Evolutionary conservation across 495 filamentous ascomycete genomes (phyloP).

Genomic region (Podospora australis): DNA sequence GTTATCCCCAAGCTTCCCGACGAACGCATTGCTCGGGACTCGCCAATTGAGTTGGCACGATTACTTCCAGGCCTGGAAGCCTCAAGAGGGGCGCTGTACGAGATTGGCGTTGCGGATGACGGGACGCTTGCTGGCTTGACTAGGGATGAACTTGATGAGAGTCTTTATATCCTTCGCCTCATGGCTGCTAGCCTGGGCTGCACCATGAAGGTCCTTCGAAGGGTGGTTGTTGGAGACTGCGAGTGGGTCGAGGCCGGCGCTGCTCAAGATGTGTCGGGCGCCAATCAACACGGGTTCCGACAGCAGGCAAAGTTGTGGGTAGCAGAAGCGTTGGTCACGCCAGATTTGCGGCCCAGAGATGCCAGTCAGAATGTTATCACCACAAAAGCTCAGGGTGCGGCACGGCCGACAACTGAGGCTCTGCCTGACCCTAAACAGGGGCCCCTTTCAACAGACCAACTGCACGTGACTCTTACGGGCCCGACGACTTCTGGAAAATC

Average conservation of each 20-base stretch:
- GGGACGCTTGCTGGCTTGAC: constrained; percentile 87
- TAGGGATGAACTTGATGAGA: constrained; percentile 86
- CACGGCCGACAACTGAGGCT: constrained; percentile 11
- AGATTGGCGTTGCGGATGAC: constrained; percentile 94
- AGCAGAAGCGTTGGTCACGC: constrained; percentile 62
- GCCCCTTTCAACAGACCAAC: constrained; percentile 56
- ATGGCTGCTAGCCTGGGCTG: constrained; percentile 94
- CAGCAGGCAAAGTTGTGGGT: constrained; percentile 68
- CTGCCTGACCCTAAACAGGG: constrained; percentile 23
- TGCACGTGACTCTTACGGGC: constrained; percentile 86
- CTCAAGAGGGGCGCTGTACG: constrained; percentile 87
- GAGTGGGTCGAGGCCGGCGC: constrained; percentile 52
- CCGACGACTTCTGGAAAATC: constrained; percentile 93
- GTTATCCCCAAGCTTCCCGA: constrained; percentile 69
- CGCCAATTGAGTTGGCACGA: constrained; percentile 53
- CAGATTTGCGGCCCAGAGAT: constrained; percentile 27
- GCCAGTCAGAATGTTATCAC: constrained; percentile 2
- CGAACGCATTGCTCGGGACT: constrained; percentile 44
- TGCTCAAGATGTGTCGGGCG: constrained; percentile 1
- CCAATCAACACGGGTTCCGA: constrained; percentile 5
- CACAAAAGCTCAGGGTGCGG: constrained; percentile 2
- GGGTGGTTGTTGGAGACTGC: constrained; percentile 79
- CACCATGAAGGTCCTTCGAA: constrained; percentile 72
- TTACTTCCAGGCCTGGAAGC: constrained; percentile 81
- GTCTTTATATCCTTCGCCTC: constrained; percentile 67